A percentile compares a stretch with the other conserved stretches of the same genome.
These are phyloP conservation scores for Calocybe cyanea DNA, from an alignment of 768 basidiomycete genomes.

Conservation along the genomic window DNA sequence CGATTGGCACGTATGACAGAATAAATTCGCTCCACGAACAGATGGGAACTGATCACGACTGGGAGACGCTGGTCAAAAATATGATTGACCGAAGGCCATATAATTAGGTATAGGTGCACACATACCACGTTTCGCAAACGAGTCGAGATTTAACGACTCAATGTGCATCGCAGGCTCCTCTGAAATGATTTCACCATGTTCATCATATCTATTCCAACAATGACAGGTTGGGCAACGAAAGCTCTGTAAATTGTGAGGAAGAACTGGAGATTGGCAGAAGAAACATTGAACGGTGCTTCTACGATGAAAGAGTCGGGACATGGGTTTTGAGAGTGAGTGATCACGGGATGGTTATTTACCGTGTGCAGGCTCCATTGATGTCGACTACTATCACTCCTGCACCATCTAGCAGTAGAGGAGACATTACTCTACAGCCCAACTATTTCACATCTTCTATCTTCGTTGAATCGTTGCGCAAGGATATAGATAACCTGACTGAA, in stretches of 20 bases:
- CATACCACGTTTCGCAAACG: slow-evolving; percentile 73
- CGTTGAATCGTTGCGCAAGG: slow-evolving; percentile 59
- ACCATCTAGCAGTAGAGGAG: slow-evolving; percentile 57
- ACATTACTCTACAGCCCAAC: slow-evolving; percentile 61
- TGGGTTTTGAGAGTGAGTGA: slow-evolving; percentile 12
- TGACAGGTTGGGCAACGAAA: slow-evolving; percentile 66
- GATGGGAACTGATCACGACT: slow-evolving; percentile 68
- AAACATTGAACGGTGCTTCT: slow-evolving; percentile 55
- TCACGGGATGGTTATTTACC: too few relatives aligned
- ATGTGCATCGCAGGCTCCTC: slow-evolving; percentile 90
- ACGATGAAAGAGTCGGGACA: slow-evolving; percentile 51
- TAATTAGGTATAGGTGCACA: neutral
- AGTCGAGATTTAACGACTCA: slow-evolving; percentile 60
- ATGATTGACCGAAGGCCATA: neutral
- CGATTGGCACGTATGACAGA: slow-evolving; percentile 88
- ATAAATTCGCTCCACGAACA: slow-evolving; percentile 55
- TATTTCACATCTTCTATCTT: slow-evolving; percentile 81
- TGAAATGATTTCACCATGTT: slow-evolving; percentile 72
- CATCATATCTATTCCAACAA: slow-evolving; percentile 74
- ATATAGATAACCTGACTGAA: slow-evolving; percentile 53
- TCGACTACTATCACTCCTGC: slow-evolving; percentile 37
- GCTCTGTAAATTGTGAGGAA: slow-evolving; percentile 45
- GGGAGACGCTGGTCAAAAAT: slow-evolving; percentile 48
- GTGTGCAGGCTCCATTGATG: too few relatives aligned
- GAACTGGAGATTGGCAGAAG: slow-evolving; percentile 57